Evolutionary conservation across 2,329 filamentous ascomycete genomes (phyloP).

Genomic region (Blastomyces silverae): DNA sequence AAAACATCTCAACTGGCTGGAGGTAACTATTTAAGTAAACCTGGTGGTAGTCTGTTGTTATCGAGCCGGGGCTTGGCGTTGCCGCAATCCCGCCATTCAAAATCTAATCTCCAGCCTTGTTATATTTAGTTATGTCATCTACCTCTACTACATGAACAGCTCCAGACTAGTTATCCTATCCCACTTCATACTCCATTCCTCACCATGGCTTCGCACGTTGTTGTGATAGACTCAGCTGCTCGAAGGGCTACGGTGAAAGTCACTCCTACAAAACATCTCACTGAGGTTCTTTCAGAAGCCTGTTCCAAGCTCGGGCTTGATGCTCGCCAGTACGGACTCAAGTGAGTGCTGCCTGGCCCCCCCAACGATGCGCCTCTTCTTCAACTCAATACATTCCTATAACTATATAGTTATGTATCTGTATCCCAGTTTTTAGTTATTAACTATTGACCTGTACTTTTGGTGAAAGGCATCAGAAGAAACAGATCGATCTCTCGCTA

Average conservation of each 20-base stretch:
- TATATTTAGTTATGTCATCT: neutral
- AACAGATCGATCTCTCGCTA: constrained; percentile 74
- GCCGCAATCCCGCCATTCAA: neutral
- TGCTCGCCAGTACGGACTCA: constrained; percentile 69
- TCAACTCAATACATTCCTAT: neutral
- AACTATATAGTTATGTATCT: neutral
- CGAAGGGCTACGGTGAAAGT: constrained; percentile 77
- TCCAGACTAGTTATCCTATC: neutral
- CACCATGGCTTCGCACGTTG: constrained; percentile 77
- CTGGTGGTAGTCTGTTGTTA: no score
- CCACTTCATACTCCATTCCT: constrained; percentile 21
- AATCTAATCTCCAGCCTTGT: neutral
- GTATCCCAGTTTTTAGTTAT: neutral
- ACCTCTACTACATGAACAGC: neutral
- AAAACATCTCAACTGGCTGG: no score
- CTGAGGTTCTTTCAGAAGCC: constrained; percentile 79
- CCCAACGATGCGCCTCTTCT: neutral
- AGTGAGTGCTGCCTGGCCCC: constrained; percentile 47
- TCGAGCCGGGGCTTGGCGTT: no score
- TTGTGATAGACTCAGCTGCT: constrained; percentile 74
- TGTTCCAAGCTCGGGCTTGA: constrained; percentile 72
- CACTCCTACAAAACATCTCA: constrained; percentile 69
- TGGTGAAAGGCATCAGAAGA: constrained; percentile 65
- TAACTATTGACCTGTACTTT: neutral
- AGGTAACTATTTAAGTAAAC: no score